Evolutionary conservation across 345 rosid genomes (phyloP), one percentile per base, ranked within the genome.

Genomic region (Melaleuca alternifolia): DNA sequence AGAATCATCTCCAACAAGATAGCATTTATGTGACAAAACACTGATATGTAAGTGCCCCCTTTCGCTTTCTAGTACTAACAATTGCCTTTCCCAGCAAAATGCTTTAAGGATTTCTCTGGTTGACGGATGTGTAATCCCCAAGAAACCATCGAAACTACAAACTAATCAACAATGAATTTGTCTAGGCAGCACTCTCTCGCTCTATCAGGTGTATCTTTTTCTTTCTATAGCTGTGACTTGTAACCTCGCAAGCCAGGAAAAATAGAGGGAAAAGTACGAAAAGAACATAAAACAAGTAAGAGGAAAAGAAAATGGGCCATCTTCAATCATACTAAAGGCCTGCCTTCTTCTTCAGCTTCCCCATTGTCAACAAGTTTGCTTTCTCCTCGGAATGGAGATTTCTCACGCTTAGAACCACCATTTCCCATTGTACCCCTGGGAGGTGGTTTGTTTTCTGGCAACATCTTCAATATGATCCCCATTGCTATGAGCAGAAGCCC

Each of bases 391-490:
- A 28, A 21, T n/a, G 87, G 85, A 81, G 88, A 84, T 46, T 84
- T 88, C 37, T 76, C 87, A 11, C 37, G 89, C 85, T 85, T 91
- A 50, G 65, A 83, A 54, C 46, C 50, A n/a, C 48, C 30, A 44
- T 30, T 37, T 77, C 89, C 87, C 87, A 81, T 85, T 20, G 84
- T 79, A 76, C 50, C 87, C 85, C 85, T 92, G 33, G 62, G 8
- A 50, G 93, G 87, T 24, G 88, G 90, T 84, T 91, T 93, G 15
- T 87, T 86, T 85, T 94, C 98, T 13, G 98, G 98, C 87, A 96
- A 88, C 98, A 93, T 93, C 92, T 96, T 96, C 90, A 95, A 85
- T 50, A 94, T 79, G 87, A 96, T 93, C 71, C 97, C 98, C 98
- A 96, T 95, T 48, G 92, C 71, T 85, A 95, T 94, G 23, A 96